Base-by-base conservation (phyloP, 495 filamentous ascomycete genomes). In the Penicillium steckii region DNA sequence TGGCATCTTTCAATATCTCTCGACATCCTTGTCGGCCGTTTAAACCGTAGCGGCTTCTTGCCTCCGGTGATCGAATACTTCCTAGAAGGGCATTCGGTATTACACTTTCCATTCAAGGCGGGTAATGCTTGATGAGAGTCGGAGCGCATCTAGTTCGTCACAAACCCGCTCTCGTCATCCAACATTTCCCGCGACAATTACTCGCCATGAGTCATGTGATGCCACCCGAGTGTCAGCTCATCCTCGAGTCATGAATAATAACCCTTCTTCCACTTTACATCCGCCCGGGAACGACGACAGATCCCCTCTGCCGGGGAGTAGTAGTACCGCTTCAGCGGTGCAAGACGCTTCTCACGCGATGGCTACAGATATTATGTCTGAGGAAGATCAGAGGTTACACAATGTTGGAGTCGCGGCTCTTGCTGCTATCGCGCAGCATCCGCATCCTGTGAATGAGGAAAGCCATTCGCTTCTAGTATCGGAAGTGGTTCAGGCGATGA, bases 371-470 rank as follows among this genome's bases (percentile, higher is more conserved):
- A 53, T 61, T 46, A 41, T 55, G 3, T 51, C 57, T 8, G 46
- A 56, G 2, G 53, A 54, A 25, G 64, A 65, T 51, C 59, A 49
- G 15, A 56, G 35, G 13, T 58, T 62, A 29, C 58, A 63, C 46
- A 54, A 64, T 55, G 56, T 65, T 23, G 61, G 56, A 3, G 47
- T 67, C 23, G 68, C 71, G 27, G 71, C 69, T 48, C 59, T 72
- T 4, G 66, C 70, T 49, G 64, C 71, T 6, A 62, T 74, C 8
- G 61, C 68, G 15, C 68, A 68, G 4, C 67, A 69, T 42, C 61
- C 69, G 5, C 55, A 56, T 24, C 45, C 56, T 15, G 48, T 64
- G 12, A 56, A 55, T 30, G 46, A 53, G 7, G 52, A 55, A 29
- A 60, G 51, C 44, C 30, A 40, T 18, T 55, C 65, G 0, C 55